Evolutionary conservation across 768 basidiomycete species (phyloP), one percentile per base, ranked within the genome.

Genomic region (Hericium alpestre): DNA sequence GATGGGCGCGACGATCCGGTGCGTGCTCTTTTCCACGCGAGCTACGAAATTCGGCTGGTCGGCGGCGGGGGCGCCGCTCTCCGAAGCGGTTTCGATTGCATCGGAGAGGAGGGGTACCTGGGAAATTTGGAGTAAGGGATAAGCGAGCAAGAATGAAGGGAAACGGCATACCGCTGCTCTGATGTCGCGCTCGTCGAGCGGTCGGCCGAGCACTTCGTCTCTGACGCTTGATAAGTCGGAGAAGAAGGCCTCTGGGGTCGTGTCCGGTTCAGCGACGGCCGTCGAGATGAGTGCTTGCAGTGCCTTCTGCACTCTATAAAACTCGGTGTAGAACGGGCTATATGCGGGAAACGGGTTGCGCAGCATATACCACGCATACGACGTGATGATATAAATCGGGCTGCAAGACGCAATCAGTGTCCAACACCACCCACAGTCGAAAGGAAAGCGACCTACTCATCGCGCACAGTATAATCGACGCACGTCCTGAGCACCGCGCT

Each of bases 361-460:
- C 32, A 53, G 37, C 8, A 53, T 53, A 18, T 53, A 53, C 52
- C 52, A 53, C n/a, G 52, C 52, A 38, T 23, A 38, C 20, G 38
- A 23, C 15, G 52, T 88, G 61, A 87, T 81, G 22, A 91, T 73
- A 57, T 74, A 87, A 10, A 88, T 68, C 1, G 84, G 79, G 16
- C 87, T 89, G 60, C 20, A 57, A 18, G 56, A 56, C 22, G 43
- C 18, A 60, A 54, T 48, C 39, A 37, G 20, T 54, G 40, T 55
- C 56, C 8, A 15, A 25, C 54, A 32, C 51, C 13, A 38, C 13
- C 58, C 27, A 55, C 46, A 6, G 55, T 5, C 15, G n/a, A 4
- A 11, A 55, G n/a, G 38, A 49, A 43, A 62, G 51, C 32, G 61
- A 68, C 84, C 57, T 63, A 87, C 87, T 78, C 78, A 48, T 77